Percentiles rank a stretch among this genome's conserved stretches.
phyloP scores from a whole-genome alignment of 208 protist species.

The Novymonas esmeraldas region DNA sequence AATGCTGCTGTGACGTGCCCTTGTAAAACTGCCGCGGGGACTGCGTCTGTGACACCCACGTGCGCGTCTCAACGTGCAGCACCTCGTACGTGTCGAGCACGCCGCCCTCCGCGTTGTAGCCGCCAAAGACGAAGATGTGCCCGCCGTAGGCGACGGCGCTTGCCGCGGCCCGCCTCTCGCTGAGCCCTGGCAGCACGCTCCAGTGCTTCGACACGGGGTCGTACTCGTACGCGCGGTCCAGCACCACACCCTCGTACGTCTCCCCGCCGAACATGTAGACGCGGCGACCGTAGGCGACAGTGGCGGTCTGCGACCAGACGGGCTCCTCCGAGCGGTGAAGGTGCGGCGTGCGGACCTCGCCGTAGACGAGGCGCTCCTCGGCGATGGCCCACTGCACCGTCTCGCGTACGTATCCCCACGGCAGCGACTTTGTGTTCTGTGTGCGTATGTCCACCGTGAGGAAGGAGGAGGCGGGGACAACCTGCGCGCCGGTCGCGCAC shows the following conservation, averaged over 20 bases:
- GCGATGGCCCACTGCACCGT: slow-evolving; percentile 37
- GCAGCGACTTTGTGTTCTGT: slow-evolving; percentile 48
- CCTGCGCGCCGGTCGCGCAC: slow-evolving; percentile 14
- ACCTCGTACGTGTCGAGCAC: slow-evolving; percentile 57
- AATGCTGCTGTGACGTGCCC: slow-evolving; percentile 1
- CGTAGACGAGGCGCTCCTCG: slow-evolving; percentile 34
- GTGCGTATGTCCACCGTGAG: slow-evolving; percentile 59
- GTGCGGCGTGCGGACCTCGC: slow-evolving; percentile 36
- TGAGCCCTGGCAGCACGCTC: slow-evolving; percentile 33
- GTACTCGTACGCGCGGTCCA: slow-evolving; percentile 46
- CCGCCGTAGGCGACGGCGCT: slow-evolving; percentile 26
- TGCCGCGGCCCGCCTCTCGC: slow-evolving; percentile 39
- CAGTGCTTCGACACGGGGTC: slow-evolving; percentile 40
- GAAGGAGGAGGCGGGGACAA: slow-evolving; percentile 36
- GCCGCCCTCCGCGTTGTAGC: slow-evolving; percentile 36
- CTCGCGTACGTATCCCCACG: slow-evolving; percentile 39
- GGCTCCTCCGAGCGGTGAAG: slow-evolving; percentile 40
- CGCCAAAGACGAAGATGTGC: slow-evolving; percentile 51
- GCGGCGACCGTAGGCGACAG: slow-evolving; percentile 34
- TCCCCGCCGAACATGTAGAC: slow-evolving; percentile 61
- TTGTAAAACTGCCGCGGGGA: slow-evolving; percentile 15
- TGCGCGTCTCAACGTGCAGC: slow-evolving; percentile 31
- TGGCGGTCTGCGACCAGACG: slow-evolving; percentile 42
- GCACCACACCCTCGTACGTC: slow-evolving; percentile 46
- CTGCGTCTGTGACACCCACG: slow-evolving; percentile 29